These are phyloP conservation scores for Pythium aristosporum DNA, from an alignment of 352 stramenopile genomes.

Conservation along the genomic window DNA sequence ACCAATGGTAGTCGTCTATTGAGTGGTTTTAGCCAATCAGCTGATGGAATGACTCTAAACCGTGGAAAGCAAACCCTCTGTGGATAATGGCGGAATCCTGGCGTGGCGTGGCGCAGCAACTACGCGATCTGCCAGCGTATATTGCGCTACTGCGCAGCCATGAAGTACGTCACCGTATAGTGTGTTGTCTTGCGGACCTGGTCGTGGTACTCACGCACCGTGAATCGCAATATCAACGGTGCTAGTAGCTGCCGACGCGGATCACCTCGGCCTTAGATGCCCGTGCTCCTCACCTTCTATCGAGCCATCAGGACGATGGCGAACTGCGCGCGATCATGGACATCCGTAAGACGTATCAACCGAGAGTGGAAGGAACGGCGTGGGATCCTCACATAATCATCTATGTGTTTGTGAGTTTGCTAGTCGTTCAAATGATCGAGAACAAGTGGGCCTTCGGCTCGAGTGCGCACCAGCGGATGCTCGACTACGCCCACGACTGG, in stretches of 20 bases:
- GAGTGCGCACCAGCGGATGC: slow-evolving; percentile 7
- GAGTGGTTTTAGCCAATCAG: not conserved
- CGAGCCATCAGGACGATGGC: not conserved
- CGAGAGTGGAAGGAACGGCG: not conserved
- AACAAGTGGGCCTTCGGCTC: slow-evolving; percentile 18
- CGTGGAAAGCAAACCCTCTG: not conserved
- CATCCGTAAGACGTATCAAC: slow-evolving; percentile 9
- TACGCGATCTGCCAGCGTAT: slow-evolving; percentile 18
- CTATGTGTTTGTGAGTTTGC: not conserved
- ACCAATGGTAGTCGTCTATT: not conserved
- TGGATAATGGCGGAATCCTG: slow-evolving; percentile 14
- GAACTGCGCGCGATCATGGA: slow-evolving; percentile 14
- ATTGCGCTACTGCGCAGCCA: slow-evolving; percentile 18
- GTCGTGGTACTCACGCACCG: not conserved
- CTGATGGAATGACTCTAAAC: not conserved
- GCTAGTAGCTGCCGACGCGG: slow-evolving; percentile 16
- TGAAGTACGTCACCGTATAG: slow-evolving; percentile 7
- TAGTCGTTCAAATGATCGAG: slow-evolving; percentile 23
- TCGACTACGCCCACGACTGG: slow-evolving; percentile 27
- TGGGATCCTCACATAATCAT: not conserved
- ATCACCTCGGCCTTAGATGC: slow-evolving; percentile 17
- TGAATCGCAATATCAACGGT: not conserved
- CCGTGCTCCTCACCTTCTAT: not conserved
- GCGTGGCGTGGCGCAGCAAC: slow-evolving; percentile 8
- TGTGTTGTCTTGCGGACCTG: not conserved